phyloP scores from a whole-genome alignment of 495 filamentous ascomycete genomes.

The Xylaria longipes region DNA sequence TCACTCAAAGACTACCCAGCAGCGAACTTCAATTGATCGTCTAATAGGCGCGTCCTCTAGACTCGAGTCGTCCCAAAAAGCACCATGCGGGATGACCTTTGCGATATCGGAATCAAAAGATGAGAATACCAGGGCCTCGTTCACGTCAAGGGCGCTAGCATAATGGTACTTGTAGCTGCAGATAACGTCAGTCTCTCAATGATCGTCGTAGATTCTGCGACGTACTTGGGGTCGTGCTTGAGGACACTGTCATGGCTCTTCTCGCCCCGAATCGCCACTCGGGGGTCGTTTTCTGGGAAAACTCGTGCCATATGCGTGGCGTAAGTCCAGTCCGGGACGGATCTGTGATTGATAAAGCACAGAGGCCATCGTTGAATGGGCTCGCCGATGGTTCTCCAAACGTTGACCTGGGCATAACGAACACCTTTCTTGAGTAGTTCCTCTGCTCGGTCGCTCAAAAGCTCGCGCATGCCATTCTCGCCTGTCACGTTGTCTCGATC shows the following conservation, averaged over 20 bases:
- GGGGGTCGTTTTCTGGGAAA: conserved; percentile 37
- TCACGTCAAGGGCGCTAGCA: conserved; percentile 45
- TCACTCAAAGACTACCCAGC: conserved; percentile 41
- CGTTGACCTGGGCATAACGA: conserved; percentile 66
- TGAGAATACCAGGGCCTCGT: conserved; percentile 40
- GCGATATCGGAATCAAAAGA: conserved; percentile 40
- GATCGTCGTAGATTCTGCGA: neutral
- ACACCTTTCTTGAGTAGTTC: conserved; percentile 74
- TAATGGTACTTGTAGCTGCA: conserved; percentile 47
- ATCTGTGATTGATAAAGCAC: conserved; percentile 39
- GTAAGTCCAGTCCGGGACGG: conserved; percentile 34
- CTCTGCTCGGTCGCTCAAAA: conserved; percentile 74
- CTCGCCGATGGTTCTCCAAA: conserved; percentile 39
- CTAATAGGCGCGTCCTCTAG: conserved; percentile 34
- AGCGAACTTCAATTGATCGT: conserved; percentile 40
- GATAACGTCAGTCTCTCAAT: conserved; percentile 4
- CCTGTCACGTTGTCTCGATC: conserved; percentile 44
- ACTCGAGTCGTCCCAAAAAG: conserved; percentile 40
- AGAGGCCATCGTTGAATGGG: conserved; percentile 40
- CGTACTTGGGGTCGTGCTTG: conserved; percentile 38
- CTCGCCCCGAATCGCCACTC: conserved; percentile 35
- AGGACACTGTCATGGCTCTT: conserved; percentile 40
- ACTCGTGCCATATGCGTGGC: conserved; percentile 35
- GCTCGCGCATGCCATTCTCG: conserved; percentile 66
- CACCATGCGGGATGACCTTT: conserved; percentile 38